Percentiles rank a stretch among this genome's conserved stretches.
These are phyloP conservation scores for Penicillium sp. DNA, from an alignment of 2,329 filamentous ascomycete species.

Conservation along the genomic window DNA sequence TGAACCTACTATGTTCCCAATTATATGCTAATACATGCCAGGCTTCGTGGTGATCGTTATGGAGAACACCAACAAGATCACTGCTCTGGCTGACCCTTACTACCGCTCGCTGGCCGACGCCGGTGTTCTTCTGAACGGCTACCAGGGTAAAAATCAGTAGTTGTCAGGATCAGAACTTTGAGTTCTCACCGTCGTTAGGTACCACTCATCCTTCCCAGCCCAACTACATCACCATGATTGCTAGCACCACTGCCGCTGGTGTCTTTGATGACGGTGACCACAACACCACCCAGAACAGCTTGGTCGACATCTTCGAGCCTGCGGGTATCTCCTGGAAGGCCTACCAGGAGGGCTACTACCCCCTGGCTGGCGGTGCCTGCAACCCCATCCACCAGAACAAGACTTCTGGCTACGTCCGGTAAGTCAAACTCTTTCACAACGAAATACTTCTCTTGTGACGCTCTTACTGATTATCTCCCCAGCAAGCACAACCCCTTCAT, in stretches of 20 bases:
- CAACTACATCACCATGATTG: conserved; percentile 20
- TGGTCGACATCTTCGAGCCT: conserved; percentile 18
- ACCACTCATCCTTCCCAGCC: conserved; percentile 17
- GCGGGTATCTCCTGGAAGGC: conserved; percentile 20
- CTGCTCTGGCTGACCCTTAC: conserved; percentile 10
- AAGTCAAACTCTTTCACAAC: neutral
- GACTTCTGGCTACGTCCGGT: conserved; percentile 16
- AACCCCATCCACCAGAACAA: conserved; percentile 13
- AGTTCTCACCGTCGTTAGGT: conserved; percentile 1
- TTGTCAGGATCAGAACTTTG: neutral
- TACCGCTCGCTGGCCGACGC: conserved; percentile 12
- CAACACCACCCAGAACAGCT: conserved; percentile 15
- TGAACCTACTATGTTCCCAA: no score
- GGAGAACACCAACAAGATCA: conserved; percentile 19
- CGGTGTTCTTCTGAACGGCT: conserved; percentile 8
- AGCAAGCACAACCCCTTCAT: conserved; percentile 22
- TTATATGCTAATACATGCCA: neutral
- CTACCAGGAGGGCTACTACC: conserved; percentile 16
- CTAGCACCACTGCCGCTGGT: conserved; percentile 11
- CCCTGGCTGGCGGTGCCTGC: conserved; percentile 14
- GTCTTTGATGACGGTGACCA: conserved; percentile 17
- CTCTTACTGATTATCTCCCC: neutral
- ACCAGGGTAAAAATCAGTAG: neutral
- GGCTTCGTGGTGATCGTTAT: conserved; percentile 13
- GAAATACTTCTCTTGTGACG: no score